Evolutionary conservation across 2,329 filamentous ascomycete genomes (phyloP).

Genomic region (Cladorrhinum sp.): DNA sequence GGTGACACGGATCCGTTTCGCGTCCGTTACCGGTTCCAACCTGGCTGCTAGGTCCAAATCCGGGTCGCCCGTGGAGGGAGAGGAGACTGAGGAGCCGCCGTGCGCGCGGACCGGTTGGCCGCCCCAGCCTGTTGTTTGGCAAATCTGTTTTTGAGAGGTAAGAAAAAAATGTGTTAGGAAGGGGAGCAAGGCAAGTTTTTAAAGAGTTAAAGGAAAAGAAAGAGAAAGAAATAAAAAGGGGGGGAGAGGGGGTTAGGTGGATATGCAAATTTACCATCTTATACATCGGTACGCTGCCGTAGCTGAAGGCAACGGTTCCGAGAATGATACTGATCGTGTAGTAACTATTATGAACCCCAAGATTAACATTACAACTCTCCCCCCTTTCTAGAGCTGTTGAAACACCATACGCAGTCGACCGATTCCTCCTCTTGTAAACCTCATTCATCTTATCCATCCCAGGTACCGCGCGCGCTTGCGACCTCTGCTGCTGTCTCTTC

Average conservation of each 20-base stretch:
- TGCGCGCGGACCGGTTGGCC: constrained; percentile 87
- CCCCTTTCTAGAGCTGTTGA: constrained; percentile 11
- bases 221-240: background rate
- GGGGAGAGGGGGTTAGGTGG: background rate
- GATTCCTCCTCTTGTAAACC: constrained; percentile 65
- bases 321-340: constrained; percentile 76
- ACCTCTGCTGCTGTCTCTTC: constrained; percentile 26
- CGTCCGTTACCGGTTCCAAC: constrained; percentile 74
- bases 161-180: background rate
- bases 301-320: constrained; percentile 75
- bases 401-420: constrained; percentile 59
- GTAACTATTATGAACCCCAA: constrained; percentile 46
- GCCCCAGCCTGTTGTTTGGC: constrained; percentile 84
- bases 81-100: constrained; percentile 35
- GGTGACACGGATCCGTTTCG: constrained; percentile 86
- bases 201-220: background rate
- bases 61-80: constrained; percentile 33
- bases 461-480: constrained; percentile 36
- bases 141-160: constrained; percentile 54
- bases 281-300: constrained; percentile 81
- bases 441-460: constrained; percentile 64
- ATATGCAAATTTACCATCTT: constrained; percentile 62
- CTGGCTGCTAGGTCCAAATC: constrained; percentile 66
- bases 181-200: background rate
- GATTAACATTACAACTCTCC: constrained; percentile 23